Evolutionary conservation across 495 filamentous ascomycete species (phyloP).

Genomic region (Daldinia caldariorum): DNA sequence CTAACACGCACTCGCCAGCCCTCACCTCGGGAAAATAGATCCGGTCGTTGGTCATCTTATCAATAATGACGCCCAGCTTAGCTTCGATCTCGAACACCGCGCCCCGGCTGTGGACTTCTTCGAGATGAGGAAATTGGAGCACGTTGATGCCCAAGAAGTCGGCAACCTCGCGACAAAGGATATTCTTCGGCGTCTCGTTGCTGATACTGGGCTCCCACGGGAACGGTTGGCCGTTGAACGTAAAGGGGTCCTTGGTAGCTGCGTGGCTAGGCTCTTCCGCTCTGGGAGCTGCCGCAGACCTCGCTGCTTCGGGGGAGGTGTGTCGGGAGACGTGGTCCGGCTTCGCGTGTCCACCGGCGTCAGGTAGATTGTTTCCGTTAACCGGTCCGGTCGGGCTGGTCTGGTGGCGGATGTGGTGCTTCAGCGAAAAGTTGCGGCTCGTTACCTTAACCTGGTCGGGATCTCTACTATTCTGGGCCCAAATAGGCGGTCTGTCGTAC

Average conservation of each 20-base stretch:
- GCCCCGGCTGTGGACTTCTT: slow-evolving; percentile 63
- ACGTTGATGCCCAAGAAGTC: slow-evolving; percentile 80
- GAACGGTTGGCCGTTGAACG: slow-evolving; percentile 49
- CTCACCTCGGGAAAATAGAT: slow-evolving; percentile 66
- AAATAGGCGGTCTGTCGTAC: slow-evolving; percentile 55
- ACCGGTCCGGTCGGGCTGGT: slow-evolving; percentile 39
- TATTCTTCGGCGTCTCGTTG: slow-evolving; percentile 70
- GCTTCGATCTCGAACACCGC: slow-evolving; percentile 91
- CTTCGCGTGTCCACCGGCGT: slow-evolving; percentile 41
- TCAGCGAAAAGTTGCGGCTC: slow-evolving; percentile 53
- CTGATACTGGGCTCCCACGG: slow-evolving; percentile 81
- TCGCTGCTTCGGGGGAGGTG: slow-evolving; percentile 57
- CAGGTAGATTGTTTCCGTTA: slow-evolving; percentile 51
- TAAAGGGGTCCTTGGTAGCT: slow-evolving; percentile 21
- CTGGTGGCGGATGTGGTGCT: slow-evolving; percentile 44
- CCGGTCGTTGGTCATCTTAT: slow-evolving; percentile 73
- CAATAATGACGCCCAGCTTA: slow-evolving; percentile 83
- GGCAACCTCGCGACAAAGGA: slow-evolving; percentile 71
- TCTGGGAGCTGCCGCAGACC: slow-evolving; percentile 44
- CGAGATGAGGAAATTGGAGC: slow-evolving; percentile 64
- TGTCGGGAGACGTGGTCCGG: slow-evolving; percentile 56
- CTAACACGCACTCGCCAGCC: slow-evolving; percentile 71
- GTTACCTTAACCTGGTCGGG: slow-evolving; percentile 38
- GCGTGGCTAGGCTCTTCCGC: slow-evolving; percentile 34
- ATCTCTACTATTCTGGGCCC: slow-evolving; percentile 51